Base-by-base conservation (phyloP, 768 basidiomycete genomes). In the Scleroderma citrinum region DNA sequence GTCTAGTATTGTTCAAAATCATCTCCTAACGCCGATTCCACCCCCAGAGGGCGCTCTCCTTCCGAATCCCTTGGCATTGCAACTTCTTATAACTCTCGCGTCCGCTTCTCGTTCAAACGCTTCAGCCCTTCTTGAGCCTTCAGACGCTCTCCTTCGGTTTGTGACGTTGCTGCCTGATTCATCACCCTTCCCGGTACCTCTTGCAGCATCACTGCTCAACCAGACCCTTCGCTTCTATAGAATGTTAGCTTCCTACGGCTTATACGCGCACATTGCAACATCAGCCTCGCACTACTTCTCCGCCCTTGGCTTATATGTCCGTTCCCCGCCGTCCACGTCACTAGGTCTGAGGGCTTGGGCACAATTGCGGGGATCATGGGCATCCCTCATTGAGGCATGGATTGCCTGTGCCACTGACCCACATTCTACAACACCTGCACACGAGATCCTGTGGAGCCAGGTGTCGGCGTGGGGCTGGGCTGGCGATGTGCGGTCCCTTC, bases 361-460 rank as follows among this genome's bases (percentile, higher is more conserved):
- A 46, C 47, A 59, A 47, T 20, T 71, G 80, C 36, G 68, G 67
- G 34, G 64, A 23, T 72, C 80, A 3, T 92, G 85, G 78, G 67
- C 77, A 5, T 66, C 69, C 10, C 67, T 92, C 8, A 55, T 91
- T 2, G 78, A 80, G 50, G 69, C 74, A 0, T 97, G 92, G 93
- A 84, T 74, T 6, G 71, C 78, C 3, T 94, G 90, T 56, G 91
- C 92, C 0, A 77, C 81, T n/a, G 87, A 98, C 59, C 94, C 95
- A 6, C 95, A 98, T 61, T 73, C 76, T 47, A 94, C 92, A 7
- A 86, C 82, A 3, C 92, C 92, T 0, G 75, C 73, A 7, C 95
- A 98, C 65, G 91, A 89, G 46, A 81, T 97, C 43, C 67, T 87
- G 8, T 98, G 95, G 94, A 89, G 84, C 48, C 90, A 92, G 59